Conservation (phyloP, 2,329 filamentous ascomycete species). For the Colletotrichum falcatum region DNA sequence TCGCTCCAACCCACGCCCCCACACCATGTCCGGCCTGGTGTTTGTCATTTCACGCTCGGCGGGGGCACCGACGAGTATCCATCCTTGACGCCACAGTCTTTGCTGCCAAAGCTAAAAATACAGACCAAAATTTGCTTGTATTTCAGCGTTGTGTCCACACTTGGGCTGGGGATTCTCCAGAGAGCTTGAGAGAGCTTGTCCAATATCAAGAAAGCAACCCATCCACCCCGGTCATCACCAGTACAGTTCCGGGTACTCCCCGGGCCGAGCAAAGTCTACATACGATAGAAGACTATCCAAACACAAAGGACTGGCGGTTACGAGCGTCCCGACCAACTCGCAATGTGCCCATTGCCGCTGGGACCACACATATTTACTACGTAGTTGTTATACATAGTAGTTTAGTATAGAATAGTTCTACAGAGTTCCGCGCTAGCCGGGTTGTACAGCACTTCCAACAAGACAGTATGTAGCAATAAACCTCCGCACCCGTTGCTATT, state of each 20-base stretch:
- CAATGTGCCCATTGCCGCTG: no score
- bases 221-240: not conserved
- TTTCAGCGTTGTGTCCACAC: not conserved
- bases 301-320: not conserved
- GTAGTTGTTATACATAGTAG: no score
- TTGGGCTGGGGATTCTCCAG: not conserved
- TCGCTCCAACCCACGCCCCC: not conserved
- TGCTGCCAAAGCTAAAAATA: not conserved
- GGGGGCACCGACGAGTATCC: no score
- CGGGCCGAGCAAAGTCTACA: not conserved
- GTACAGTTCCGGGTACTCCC: not conserved
- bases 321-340: not conserved
- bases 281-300: not conserved
- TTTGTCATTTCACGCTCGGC: not conserved
- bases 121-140: not conserved
- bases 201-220: no score
- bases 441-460: no score
- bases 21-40: not conserved
- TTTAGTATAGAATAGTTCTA: no score
- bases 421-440: no score
- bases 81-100: not conserved
- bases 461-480: not conserved
- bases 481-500: not conserved
- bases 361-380: no score
- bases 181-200: no score